Conservation (phyloP, 2,329 filamentous ascomycete genomes). For the Beauveria brongniartii region DNA sequence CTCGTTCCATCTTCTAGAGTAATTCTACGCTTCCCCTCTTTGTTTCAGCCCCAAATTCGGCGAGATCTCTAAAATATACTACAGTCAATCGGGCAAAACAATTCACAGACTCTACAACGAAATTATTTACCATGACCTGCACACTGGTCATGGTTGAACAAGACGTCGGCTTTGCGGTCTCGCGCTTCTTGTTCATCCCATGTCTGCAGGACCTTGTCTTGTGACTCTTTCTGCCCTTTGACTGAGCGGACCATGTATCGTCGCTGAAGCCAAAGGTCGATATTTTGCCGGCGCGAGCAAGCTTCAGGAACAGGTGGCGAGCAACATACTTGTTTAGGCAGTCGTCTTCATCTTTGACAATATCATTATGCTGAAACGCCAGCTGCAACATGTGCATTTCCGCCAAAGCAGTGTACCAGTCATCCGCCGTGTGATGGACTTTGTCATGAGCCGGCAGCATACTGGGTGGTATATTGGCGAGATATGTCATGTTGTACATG, state of each 20-base stretch:
- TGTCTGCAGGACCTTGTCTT: constrained; percentile 18
- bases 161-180: neutral
- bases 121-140: neutral
- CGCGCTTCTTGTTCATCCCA: constrained; percentile 19
- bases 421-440: constrained; percentile 21
- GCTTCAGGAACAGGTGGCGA: constrained; percentile 23
- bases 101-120: neutral
- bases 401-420: constrained; percentile 29
- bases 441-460: constrained; percentile 16
- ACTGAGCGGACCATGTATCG: constrained; percentile 23
- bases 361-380: constrained; percentile 29
- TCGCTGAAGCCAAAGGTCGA: constrained; percentile 18
- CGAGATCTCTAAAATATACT: too few species aligned
- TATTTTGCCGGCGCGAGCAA: constrained; percentile 17
- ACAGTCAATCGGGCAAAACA: too few species aligned
- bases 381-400: constrained; percentile 29
- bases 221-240: constrained; percentile 16
- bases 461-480: constrained; percentile 18
- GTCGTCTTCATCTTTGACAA: constrained; percentile 24
- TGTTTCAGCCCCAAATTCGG: too few species aligned
- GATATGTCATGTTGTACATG: constrained; percentile 31
- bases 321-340: constrained; percentile 28
- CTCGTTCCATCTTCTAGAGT: too few species aligned
- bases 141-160: neutral
- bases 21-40: too few species aligned